Percentiles rank a stretch among this genome's conserved stretches.
phyloP scores from a whole-genome alignment of 192 early-diverging fungal genomes.

The Backusella tarrabulga region DNA sequence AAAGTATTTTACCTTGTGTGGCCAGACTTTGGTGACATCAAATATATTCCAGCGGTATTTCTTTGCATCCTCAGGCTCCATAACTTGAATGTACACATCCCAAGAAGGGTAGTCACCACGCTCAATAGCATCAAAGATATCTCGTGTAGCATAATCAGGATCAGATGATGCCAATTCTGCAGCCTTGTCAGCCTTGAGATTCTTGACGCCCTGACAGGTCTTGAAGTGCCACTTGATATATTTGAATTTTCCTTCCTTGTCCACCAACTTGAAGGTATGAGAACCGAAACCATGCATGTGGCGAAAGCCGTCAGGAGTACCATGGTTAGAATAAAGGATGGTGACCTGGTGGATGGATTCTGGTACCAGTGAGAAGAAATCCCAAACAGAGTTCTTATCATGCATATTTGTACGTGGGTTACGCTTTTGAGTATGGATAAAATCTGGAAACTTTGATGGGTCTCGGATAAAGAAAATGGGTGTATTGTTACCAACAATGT shows the following conservation, averaged over 20 bases:
- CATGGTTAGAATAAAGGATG: constrained; percentile 81
- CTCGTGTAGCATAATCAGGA: constrained; percentile 72
- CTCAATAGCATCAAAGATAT: constrained; percentile 73
- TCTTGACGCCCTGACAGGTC: constrained; percentile 78
- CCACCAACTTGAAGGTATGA: constrained; percentile 75
- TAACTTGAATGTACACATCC: constrained; percentile 72
- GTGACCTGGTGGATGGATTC: constrained; percentile 81
- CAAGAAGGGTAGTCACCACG: constrained; percentile 69
- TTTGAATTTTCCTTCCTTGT: constrained; percentile 59
- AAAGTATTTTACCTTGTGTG: constrained; percentile 51
- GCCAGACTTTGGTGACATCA: constrained; percentile 83
- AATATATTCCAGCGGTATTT: constrained; percentile 74
- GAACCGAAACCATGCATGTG: constrained; percentile 82
- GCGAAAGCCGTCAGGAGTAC: constrained; percentile 73
- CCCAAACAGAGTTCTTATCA: constrained; percentile 72
- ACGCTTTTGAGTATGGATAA: constrained; percentile 84
- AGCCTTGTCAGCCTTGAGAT: constrained; percentile 63
- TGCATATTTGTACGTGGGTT: constrained; percentile 72
- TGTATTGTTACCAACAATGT: constrained; percentile 85
- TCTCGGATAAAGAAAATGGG: constrained; percentile 84
- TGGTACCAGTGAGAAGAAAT: constrained; percentile 73
- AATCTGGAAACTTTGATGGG: constrained; percentile 77
- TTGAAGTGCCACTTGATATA: constrained; percentile 89
- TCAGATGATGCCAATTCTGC: constrained; percentile 52
- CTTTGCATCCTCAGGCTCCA: constrained; percentile 66